Evolutionary conservation across 1,139 yeast genomes (phyloP).

Genomic region (Yarrowia galli): DNA sequence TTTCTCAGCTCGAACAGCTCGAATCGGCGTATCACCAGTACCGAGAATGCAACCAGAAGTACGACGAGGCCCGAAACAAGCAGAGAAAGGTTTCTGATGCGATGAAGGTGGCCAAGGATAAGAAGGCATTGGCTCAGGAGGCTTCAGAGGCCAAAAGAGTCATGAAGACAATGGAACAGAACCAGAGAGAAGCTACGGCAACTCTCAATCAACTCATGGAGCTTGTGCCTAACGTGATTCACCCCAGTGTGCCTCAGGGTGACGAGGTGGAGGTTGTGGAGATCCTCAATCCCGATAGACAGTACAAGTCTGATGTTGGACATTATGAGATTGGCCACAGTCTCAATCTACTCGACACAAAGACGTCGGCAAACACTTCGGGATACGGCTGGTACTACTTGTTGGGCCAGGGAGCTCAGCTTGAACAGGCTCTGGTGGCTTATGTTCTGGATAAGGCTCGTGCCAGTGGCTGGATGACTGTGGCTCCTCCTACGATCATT

Average conservation of each 20-base stretch:
- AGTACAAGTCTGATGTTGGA: slow-evolving; percentile 52
- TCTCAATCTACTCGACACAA: slow-evolving; percentile 71
- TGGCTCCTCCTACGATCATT: slow-evolving; percentile 86
- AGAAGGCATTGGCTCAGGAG: slow-evolving; percentile 18
- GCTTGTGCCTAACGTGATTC: slow-evolving; percentile 70
- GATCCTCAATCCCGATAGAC: slow-evolving; percentile 43
- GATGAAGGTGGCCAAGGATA: slow-evolving; percentile 12
- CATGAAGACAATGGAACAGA: background rate
- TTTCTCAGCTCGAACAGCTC: background rate
- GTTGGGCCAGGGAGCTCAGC: slow-evolving; percentile 81
- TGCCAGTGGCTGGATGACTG: slow-evolving; percentile 68
- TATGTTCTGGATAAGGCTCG: slow-evolving; percentile 76
- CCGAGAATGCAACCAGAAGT: background rate
- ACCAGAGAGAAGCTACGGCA: slow-evolving; percentile 8
- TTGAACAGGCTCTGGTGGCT: slow-evolving; percentile 89
- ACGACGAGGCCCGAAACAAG: slow-evolving; percentile 1
- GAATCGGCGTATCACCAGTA: background rate
- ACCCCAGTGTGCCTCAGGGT: slow-evolving; percentile 54
- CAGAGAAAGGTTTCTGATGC: slow-evolving; percentile 25
- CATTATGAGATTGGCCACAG: slow-evolving; percentile 72
- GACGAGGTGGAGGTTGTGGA: slow-evolving; percentile 54
- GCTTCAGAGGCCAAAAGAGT: slow-evolving; percentile 14
- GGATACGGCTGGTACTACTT: slow-evolving; percentile 93
- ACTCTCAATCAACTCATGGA: slow-evolving; percentile 52
- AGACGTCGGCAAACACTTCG: slow-evolving; percentile 73